Percentiles rank a stretch among this genome's conserved stretches.
Conservation (phyloP, 2,329 filamentous ascomycete species). For the Aspergillus sp. region DNA sequence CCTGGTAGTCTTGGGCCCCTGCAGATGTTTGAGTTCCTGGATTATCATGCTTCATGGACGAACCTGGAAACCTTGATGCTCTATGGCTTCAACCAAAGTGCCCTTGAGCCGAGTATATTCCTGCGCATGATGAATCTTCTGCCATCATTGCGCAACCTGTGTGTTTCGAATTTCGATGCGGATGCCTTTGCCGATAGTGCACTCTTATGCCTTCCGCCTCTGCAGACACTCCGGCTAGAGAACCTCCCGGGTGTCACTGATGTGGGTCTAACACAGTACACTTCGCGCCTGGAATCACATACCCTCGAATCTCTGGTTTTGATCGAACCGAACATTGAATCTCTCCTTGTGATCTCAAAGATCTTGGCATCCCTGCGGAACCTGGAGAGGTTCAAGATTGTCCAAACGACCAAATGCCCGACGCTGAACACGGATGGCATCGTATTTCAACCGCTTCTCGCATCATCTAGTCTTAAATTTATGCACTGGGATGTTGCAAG, state of each 20-base stretch:
- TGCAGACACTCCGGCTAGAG: constrained; percentile 61
- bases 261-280: constrained; percentile 57
- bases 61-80: constrained; percentile 59
- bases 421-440: constrained; percentile 47
- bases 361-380: constrained; percentile 53
- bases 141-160: constrained; percentile 58
- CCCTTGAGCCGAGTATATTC: constrained; percentile 60
- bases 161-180: constrained; percentile 58
- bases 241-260: constrained; percentile 61
- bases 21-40: constrained; percentile 57
- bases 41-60: constrained; percentile 57
- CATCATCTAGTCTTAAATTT: constrained; percentile 53
- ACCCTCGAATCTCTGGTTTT: constrained; percentile 55
- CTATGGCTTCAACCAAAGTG: constrained; percentile 49
- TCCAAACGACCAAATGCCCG: constrained; percentile 55
- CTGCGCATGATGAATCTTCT: constrained; percentile 58
- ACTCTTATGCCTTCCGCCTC: constrained; percentile 56
- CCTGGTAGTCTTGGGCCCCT: constrained; percentile 54
- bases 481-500: constrained; percentile 62
- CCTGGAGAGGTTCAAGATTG: constrained; percentile 56
- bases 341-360: constrained; percentile 56
- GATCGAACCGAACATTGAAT: constrained; percentile 59
- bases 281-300: constrained; percentile 50
- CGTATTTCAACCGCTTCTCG: constrained; percentile 54
- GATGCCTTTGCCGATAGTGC: constrained; percentile 61